Conservation (phyloP, 2,329 filamentous ascomycete genomes). For the Colletotrichum sp. region DNA sequence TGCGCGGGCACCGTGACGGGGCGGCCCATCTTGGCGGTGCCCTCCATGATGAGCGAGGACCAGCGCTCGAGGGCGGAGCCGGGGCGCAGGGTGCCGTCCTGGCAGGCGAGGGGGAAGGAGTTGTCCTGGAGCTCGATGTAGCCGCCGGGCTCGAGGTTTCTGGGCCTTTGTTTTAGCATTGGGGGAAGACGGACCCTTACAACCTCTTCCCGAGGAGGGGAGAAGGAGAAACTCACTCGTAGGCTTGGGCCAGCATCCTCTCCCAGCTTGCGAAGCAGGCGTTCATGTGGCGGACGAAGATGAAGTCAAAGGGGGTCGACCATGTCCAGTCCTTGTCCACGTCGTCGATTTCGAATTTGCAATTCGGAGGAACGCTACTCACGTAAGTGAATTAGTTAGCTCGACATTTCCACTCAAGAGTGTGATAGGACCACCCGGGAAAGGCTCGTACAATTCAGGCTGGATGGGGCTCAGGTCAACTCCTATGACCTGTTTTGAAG, state of each 20-base stretch:
- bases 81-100: slow-evolving; percentile 33
- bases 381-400: background rate
- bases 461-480: slow-evolving; percentile 41
- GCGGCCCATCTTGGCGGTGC: slow-evolving; percentile 31
- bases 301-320: slow-evolving; percentile 34
- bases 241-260: slow-evolving; percentile 24
- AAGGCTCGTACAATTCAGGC: slow-evolving; percentile 25
- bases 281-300: background rate
- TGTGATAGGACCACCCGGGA: slow-evolving; percentile 14
- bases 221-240: background rate
- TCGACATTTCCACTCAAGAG: slow-evolving; percentile 6
- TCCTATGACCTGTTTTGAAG: slow-evolving; percentile 17
- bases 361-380: slow-evolving; percentile 45
- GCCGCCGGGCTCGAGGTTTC: slow-evolving; percentile 35
- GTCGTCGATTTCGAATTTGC: slow-evolving; percentile 46
- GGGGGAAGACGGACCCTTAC: too few species aligned
- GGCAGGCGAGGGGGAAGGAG: slow-evolving; percentile 29
- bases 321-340: slow-evolving; percentile 37
- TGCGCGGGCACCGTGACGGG: slow-evolving; percentile 27
- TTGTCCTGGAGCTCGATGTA: slow-evolving; percentile 37
- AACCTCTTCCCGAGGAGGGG: background rate
- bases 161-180: slow-evolving; percentile 15
- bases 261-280: slow-evolving; percentile 27
- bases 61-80: slow-evolving; percentile 33
- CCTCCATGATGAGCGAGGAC: slow-evolving; percentile 33